Conservation (phyloP, 495 filamentous ascomycete species). For the Tuber umbilicatum region DNA sequence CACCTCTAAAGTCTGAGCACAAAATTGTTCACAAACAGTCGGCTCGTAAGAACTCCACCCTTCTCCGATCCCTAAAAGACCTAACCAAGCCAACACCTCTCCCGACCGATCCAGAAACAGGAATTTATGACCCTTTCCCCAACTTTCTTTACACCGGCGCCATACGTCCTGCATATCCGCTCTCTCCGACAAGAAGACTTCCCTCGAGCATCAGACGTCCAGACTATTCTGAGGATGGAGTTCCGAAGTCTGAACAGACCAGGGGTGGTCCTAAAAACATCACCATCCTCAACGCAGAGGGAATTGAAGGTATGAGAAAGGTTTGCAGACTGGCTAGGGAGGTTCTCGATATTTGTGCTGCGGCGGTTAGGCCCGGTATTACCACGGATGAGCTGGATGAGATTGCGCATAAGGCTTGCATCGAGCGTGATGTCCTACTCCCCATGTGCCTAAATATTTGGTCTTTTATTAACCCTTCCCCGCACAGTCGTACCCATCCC, state of each 20-base stretch:
- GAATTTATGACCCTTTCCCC: slow-evolving; percentile 84
- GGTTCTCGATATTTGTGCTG: slow-evolving; percentile 85
- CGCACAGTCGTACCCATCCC: slow-evolving; percentile 85
- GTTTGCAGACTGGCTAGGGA: slow-evolving; percentile 85
- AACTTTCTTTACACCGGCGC: slow-evolving; percentile 72
- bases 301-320: slow-evolving; percentile 83
- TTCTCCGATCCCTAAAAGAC: slow-evolving; percentile 54
- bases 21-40: slow-evolving; percentile 77
- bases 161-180: slow-evolving; percentile 80
- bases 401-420: slow-evolving; percentile 88
- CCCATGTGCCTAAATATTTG: not conserved
- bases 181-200: slow-evolving; percentile 65
- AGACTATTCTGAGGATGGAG: slow-evolving; percentile 76
- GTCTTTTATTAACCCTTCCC: not conserved
- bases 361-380: slow-evolving; percentile 72
- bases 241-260: slow-evolving; percentile 71
- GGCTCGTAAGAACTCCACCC: slow-evolving; percentile 55
- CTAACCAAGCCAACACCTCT: slow-evolving; percentile 66
- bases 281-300: slow-evolving; percentile 67
- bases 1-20: slow-evolving; percentile 60
- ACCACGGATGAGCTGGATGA: slow-evolving; percentile 97
- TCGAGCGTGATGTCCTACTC: slow-evolving; percentile 74
- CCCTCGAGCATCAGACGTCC: slow-evolving; percentile 77
- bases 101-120: slow-evolving; percentile 87
- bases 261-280: slow-evolving; percentile 60